These are phyloP conservation scores for Amniculicola lignicola DNA, from an alignment of 495 filamentous ascomycete species.

Conservation along the genomic window DNA sequence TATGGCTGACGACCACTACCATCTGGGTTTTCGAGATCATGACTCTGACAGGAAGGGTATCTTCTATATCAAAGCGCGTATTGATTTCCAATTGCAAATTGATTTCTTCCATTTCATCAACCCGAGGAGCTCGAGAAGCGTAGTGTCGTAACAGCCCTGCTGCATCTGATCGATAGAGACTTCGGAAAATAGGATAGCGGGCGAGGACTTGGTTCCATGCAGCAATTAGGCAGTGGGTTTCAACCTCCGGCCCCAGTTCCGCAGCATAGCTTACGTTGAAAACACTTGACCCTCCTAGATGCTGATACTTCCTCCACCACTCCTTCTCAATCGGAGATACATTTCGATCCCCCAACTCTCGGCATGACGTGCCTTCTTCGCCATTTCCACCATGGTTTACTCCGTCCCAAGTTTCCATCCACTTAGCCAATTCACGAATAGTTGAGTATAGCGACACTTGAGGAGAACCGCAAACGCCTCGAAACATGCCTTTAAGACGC, in stretches of 20 bases:
- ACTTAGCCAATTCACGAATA: background rate
- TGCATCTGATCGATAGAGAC: background rate
- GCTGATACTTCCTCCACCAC: constrained; percentile 36
- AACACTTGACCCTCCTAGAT: constrained; percentile 12
- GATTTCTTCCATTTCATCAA: background rate
- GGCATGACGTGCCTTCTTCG: too few species aligned
- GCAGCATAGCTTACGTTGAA: constrained; percentile 37
- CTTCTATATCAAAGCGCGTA: background rate
- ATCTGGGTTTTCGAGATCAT: constrained; percentile 15
- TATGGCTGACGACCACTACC: constrained; percentile 36
- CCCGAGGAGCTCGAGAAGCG: background rate
- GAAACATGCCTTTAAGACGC: background rate
- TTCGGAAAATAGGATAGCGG: constrained; percentile 5
- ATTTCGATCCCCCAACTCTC: background rate
- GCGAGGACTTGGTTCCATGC: constrained; percentile 10
- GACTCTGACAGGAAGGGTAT: constrained; percentile 28
- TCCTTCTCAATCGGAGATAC: constrained; percentile 35
- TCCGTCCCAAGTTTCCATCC: background rate
- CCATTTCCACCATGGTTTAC: background rate
- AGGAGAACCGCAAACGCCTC: background rate
- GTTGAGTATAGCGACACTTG: background rate
- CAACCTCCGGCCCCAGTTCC: background rate
- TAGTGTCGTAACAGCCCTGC: background rate
- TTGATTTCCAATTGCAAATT: background rate
- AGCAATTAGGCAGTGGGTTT: background rate